Percentiles rank a stretch among this genome's conserved stretches.
phyloP scores from a whole-genome alignment of 768 basidiomycete species.

The Roridomyces roridus region DNA sequence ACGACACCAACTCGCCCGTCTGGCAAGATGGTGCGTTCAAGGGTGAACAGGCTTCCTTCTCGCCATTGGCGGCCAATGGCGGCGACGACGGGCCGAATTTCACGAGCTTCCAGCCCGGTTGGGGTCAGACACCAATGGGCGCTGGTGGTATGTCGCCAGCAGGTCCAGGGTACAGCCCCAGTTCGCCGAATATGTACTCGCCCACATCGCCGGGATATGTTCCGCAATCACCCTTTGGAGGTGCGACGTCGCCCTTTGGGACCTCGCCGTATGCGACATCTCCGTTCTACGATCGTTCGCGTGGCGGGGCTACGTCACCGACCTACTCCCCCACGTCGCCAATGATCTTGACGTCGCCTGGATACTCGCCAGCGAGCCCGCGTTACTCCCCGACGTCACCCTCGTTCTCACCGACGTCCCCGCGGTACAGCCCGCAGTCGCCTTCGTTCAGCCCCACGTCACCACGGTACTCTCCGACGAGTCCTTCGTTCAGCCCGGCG shows the following conservation, averaged over 20 bases:
- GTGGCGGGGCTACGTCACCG: constrained; percentile 70
- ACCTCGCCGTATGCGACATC: constrained; percentile 84
- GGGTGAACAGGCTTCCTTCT: constrained; percentile 90
- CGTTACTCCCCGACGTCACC: constrained; percentile 88
- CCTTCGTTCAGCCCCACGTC: constrained; percentile 92
- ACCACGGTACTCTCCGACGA: constrained; percentile 87
- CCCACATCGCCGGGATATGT: constrained; percentile 88
- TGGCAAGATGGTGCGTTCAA: constrained; percentile 81
- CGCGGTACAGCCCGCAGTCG: constrained; percentile 86
- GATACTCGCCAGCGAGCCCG: constrained; percentile 85
- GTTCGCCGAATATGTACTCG: constrained; percentile 88
- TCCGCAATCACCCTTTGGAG: constrained; percentile 81
- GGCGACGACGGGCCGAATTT: constrained; percentile 85
- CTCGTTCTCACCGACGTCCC: constrained; percentile 86
- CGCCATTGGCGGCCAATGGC: constrained; percentile 88
- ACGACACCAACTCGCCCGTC: constrained; percentile 89
- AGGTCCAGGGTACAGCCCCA: constrained; percentile 87
- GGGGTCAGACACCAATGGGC: constrained; percentile 85
- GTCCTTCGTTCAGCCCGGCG: constrained; percentile 91
- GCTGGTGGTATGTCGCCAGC: constrained; percentile 90
- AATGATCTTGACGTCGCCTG: constrained; percentile 82
- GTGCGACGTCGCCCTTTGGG: constrained; percentile 84
- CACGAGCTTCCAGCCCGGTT: constrained; percentile 68
- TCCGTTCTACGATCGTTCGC: constrained; percentile 77
- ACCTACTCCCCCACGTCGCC: constrained; percentile 91